Base-by-base conservation (phyloP, 371 early-diverging fungal genomes). In the Mucor plumbeus region DNA sequence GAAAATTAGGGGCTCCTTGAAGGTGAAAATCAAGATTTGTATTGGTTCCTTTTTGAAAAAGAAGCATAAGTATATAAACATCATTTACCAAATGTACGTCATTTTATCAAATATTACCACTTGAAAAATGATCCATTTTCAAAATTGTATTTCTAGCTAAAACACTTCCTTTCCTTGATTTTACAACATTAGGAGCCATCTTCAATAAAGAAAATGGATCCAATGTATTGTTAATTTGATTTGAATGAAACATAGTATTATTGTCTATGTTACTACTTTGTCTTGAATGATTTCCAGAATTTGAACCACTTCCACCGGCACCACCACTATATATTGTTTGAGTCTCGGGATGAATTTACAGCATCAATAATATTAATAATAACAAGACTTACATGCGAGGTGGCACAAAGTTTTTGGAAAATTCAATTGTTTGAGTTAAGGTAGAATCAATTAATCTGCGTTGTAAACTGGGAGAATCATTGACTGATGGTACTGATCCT, bases 1-100 rank as follows among this genome's bases (percentile, higher is more conserved):
- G 84, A 71, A 91, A 91, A 67, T 91, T 91, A 38, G 91, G 91
- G 10, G 91, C 88, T 0, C 91, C 92, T 63, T 90, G 87, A 38
- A 91, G 73, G 64, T 87, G 83, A 59, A 90, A 86, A 66, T 86
- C 89, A 10, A 89, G 77, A 15, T 84, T 82, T 39, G 84, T 77
- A 72, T 87, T 83, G 59, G 85, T 70, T 26, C 80, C 88, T 86
- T 65, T 55, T 47, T 14, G 15, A 57, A n/a, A 35, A 40, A 39
- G 33, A 35, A 34, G 34, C 1, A 41, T 19, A 8, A 53, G 15
- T 21, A 35, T 15, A 35, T 15, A 36, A 36, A 36, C 36, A 7
- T 5, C 38, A 38, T 38, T 38, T 9, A 38, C 55, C 17, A 7
- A 56, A 21, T 14, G 7, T 39, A 38, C n/a, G 56, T 55, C 26